Evolutionary conservation across 2,329 filamentous ascomycete genomes (phyloP).

Genomic region (Trichoderma cornu-damae): DNA sequence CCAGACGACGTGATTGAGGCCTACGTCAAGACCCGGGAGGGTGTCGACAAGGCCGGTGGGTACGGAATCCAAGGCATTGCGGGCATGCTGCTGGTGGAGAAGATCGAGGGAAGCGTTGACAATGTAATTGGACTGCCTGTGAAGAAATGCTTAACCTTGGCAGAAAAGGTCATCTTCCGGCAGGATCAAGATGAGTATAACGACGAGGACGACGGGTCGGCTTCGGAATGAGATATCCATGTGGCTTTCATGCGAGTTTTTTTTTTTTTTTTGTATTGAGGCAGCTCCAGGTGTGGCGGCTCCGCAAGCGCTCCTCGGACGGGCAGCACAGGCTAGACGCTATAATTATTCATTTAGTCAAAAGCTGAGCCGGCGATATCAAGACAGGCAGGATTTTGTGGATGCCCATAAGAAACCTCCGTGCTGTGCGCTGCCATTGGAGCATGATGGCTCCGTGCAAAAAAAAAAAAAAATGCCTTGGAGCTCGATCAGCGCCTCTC

Average conservation of each 20-base stretch:
- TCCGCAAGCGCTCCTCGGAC: background rate
- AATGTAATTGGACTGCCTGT: conserved; percentile 92
- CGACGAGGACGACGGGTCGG: conserved; percentile 44
- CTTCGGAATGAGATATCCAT: conserved; percentile 28
- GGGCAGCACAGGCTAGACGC: background rate
- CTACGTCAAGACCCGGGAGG: conserved; percentile 81
- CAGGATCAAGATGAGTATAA: conserved; percentile 60
- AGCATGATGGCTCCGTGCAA: background rate
- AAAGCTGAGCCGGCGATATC: background rate
- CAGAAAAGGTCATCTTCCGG: conserved; percentile 79
- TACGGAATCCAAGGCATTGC: conserved; percentile 91
- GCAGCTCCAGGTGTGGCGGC: background rate
- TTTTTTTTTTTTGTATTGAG: conserved; percentile 1
- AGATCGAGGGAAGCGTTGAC: conserved; percentile 83
- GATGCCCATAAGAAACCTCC: too few relatives aligned
- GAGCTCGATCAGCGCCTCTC: background rate
- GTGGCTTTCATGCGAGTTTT: background rate
- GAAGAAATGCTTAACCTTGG: conserved; percentile 68
- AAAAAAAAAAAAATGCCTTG: too few relatives aligned
- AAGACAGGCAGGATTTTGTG: background rate
- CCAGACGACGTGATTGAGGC: conserved; percentile 75
- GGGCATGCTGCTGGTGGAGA: conserved; percentile 79
- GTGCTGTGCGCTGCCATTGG: background rate
- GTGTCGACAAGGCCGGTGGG: conserved; percentile 91
- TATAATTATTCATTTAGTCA: background rate